A percentile compares a stretch with the other conserved stretches of the same genome.
Evolutionary conservation across 495 filamentous ascomycete genomes (phyloP).

Genomic region (Tuber umbilicatum): DNA sequence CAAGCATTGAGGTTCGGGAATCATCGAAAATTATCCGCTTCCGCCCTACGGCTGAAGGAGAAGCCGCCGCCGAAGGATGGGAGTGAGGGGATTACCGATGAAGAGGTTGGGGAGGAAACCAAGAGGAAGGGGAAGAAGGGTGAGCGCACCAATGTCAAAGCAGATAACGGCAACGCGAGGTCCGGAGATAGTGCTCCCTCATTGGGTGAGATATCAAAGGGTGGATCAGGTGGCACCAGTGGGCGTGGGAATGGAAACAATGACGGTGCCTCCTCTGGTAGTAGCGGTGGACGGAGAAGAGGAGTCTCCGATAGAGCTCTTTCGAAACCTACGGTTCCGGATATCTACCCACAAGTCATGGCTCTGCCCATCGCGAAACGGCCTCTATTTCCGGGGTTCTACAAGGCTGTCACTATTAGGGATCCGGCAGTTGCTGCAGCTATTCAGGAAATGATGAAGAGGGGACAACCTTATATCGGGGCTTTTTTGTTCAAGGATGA

Average conservation of each 20-base stretch:
- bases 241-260: constrained; percentile 20
- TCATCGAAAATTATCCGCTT: constrained; percentile 22
- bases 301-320: constrained; percentile 62
- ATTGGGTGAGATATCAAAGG: constrained; percentile 31
- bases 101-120: constrained; percentile 28
- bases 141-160: constrained; percentile 22
- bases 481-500: constrained; percentile 97
- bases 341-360: constrained; percentile 97
- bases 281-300: constrained; percentile 55
- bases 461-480: constrained; percentile 96
- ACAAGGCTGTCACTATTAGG: constrained; percentile 94
- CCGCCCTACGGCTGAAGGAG: constrained; percentile 28
- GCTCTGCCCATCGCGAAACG: constrained; percentile 95
- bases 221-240: constrained; percentile 27
- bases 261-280: constrained; percentile 14
- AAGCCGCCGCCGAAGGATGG: constrained; percentile 24
- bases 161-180: constrained; percentile 24
- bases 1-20: constrained; percentile 21
- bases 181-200: constrained; percentile 16
- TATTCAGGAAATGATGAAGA: constrained; percentile 92
- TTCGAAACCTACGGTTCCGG: constrained; percentile 80
- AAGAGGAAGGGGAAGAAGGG: constrained; percentile 22
- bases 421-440: constrained; percentile 82
- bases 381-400: constrained; percentile 94
- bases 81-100: constrained; percentile 26